Conservation (phyloP, 2,329 filamentous ascomycete genomes). For the Scedosporium apiospermum region DNA sequence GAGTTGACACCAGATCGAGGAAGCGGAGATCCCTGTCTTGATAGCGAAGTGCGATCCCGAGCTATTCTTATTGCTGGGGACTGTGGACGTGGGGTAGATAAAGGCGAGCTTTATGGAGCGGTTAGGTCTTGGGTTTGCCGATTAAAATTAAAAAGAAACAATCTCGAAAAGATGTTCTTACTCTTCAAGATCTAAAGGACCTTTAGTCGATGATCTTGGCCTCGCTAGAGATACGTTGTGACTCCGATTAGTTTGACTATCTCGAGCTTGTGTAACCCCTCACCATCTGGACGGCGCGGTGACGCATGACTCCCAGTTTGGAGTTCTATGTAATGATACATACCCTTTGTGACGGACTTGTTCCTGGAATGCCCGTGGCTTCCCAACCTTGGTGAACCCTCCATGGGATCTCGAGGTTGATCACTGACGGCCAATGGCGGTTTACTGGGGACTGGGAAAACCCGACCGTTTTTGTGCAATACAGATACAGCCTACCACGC, state of each 20-base stretch:
- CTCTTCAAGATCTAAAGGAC: neutral
- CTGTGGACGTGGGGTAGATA: neutral
- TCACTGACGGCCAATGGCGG: too few species aligned
- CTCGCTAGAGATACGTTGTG: neutral
- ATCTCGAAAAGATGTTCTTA: neutral
- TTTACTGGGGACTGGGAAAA: too few species aligned
- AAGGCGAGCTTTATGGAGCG: neutral
- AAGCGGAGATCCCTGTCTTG: neutral
- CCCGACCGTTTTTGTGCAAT: too few species aligned
- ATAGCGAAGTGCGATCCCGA: neutral
- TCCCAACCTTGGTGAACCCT: neutral
- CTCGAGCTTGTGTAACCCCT: neutral
- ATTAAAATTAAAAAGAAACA: neutral
- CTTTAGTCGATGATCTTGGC: neutral
- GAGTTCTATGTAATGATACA: neutral
- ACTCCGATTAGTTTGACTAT: neutral
- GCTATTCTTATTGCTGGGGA: neutral
- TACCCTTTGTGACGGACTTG: neutral
- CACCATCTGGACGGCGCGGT: neutral
- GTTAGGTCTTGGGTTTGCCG: neutral
- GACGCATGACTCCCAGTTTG: too few species aligned
- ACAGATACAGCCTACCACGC: too few species aligned
- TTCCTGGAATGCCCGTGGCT: neutral
- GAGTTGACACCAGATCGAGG: slow-evolving; percentile 3
- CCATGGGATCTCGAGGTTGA: neutral